Conservation (phyloP, 106 monocot species). For the Dendrobium huoshanense region DNA sequence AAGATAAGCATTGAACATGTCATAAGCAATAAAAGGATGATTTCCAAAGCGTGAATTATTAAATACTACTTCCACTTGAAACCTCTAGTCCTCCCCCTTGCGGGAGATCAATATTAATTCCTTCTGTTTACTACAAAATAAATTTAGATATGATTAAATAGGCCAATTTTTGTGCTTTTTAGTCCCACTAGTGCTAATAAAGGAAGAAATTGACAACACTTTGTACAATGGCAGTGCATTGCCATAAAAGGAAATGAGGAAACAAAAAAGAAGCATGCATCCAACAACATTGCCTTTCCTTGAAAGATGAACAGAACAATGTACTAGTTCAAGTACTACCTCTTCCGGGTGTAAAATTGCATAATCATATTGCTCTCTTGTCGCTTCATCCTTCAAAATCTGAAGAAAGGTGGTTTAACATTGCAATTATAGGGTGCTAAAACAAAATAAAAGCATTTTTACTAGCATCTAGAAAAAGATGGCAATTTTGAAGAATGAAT, state of each 20-base stretch:
- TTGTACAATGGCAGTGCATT: neutral
- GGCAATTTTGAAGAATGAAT: neutral
- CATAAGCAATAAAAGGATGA: too few species aligned
- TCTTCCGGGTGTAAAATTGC: conserved; percentile 98
- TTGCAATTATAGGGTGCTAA: neutral
- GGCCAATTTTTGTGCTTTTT: neutral
- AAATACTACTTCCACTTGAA: neutral
- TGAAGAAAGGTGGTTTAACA: conserved; percentile 22
- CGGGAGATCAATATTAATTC: neutral
- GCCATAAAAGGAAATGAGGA: neutral
- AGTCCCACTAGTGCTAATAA: neutral
- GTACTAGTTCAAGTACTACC: conserved; percentile 34
- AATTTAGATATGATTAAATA: neutral
- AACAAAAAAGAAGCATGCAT: neutral
- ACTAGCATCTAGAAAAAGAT: neutral
- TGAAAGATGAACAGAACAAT: neutral
- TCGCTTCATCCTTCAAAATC: conserved; percentile 94
- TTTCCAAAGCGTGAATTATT: too few species aligned
- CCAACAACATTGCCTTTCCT: neutral
- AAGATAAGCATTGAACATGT: neutral
- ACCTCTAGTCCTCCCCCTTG: neutral
- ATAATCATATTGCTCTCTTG: conserved; percentile 97
- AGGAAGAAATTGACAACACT: neutral
- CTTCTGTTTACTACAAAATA: neutral
- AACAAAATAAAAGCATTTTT: neutral